Conservation (phyloP, 345 rosid species). For the Mercurialis annua region DNA sequence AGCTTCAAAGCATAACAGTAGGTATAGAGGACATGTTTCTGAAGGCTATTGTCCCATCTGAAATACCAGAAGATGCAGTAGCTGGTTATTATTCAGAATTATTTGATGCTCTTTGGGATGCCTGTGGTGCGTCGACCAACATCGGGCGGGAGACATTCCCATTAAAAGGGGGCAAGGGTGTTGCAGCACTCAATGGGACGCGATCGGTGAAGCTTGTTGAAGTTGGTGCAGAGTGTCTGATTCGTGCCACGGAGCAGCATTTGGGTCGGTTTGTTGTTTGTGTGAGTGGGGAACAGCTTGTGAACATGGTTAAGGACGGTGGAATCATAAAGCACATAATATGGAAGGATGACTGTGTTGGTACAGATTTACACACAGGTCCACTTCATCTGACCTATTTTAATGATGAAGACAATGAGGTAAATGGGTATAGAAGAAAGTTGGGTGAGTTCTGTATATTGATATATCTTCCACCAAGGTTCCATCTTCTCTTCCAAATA, state of each 20-base stretch:
- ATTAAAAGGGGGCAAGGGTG: conserved; percentile 70
- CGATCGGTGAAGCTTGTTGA: conserved; percentile 89
- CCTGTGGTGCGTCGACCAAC: conserved; percentile 66
- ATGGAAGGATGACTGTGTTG: conserved; percentile 44
- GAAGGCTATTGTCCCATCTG: conserved; percentile 62
- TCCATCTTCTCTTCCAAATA: conserved; percentile 89
- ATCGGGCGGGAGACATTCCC: conserved; percentile 74
- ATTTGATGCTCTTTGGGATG: conserved; percentile 85
- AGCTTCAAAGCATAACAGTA: conserved; percentile 64
- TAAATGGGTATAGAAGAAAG: too few species aligned
- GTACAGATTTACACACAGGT: conserved; percentile 30
- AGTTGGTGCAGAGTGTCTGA: conserved; percentile 50
- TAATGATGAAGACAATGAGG: conserved; percentile 53
- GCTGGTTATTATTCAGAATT: conserved; percentile 56
- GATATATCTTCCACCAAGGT: conserved; percentile 90
- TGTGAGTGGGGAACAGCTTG: conserved; percentile 70
- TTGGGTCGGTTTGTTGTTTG: conserved; percentile 71
- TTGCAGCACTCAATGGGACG: conserved; percentile 74
- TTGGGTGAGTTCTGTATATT: conserved; percentile 43
- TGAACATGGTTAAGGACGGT: conserved; percentile 53
- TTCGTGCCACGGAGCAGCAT: conserved; percentile 49
- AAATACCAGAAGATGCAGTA: conserved; percentile 42
- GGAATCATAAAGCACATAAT: conserved; percentile 57
- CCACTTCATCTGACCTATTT: conserved; percentile 70
- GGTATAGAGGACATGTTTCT: conserved; percentile 97